A percentile compares a stretch with the other conserved stretches of the same genome.
Conservation (phyloP, 1,284 basidiomycete genomes). For the Ceratobasidium sp. region DNA sequence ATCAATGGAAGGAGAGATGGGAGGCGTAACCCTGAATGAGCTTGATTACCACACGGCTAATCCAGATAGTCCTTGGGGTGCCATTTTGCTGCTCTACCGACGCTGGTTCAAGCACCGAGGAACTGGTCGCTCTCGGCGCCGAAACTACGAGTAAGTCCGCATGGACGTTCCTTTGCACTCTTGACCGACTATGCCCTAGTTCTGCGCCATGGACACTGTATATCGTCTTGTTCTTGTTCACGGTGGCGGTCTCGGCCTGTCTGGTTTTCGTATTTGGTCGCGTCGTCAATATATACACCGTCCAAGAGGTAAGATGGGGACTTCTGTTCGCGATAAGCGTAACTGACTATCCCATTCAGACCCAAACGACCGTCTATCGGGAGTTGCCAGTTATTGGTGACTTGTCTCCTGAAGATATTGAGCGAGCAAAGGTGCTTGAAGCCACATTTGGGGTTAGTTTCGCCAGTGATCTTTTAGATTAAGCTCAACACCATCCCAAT, state of each 20-base stretch:
- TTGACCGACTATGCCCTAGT: background rate
- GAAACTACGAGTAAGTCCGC: conserved; percentile 18
- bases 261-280: conserved; percentile 33
- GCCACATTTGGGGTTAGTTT: background rate
- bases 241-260: conserved; percentile 1
- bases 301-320: background rate
- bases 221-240: conserved; percentile 20
- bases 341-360: conserved; percentile 5
- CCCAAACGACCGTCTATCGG: background rate
- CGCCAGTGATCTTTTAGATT: background rate
- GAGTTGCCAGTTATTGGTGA: conserved; percentile 23
- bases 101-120: conserved; percentile 28
- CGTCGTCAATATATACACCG: conserved; percentile 26
- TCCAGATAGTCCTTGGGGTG: conserved; percentile 28
- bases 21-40: conserved; percentile 26
- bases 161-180: background rate
- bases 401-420: conserved; percentile 15
- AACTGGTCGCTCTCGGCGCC: conserved; percentile 8
- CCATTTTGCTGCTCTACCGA: conserved; percentile 22
- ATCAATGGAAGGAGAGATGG: conserved; percentile 9
- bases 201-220: conserved; percentile 11
- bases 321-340: background rate
- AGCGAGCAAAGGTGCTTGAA: background rate
- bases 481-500: background rate
- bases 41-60: conserved; percentile 27